Percentiles rank a stretch among this genome's conserved stretches.
These are phyloP conservation scores for Lippia alba DNA, from an alignment of 305 asterid species.

Conservation along the genomic window DNA sequence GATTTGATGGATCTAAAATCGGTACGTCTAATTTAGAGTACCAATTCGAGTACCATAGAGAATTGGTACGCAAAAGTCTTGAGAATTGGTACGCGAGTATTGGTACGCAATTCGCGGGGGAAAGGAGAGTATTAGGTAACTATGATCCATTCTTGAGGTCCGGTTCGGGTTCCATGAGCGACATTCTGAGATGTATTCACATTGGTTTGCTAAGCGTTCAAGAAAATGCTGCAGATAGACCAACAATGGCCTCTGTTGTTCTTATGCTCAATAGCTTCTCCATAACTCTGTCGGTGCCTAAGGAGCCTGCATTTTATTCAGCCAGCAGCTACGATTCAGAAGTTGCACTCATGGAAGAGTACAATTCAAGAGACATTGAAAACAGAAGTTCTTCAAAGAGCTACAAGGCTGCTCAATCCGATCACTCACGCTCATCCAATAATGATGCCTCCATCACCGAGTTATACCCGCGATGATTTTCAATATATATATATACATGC, in stretches of 20 bases:
- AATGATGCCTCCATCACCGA: constrained; percentile 26
- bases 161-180: background rate
- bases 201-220: too few relatives aligned
- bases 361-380: background rate
- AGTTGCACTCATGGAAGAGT: background rate
- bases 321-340: constrained; percentile 5
- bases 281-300: constrained; percentile 30
- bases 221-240: too few relatives aligned
- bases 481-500: too few relatives aligned
- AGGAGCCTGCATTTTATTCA: constrained; percentile 35
- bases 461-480: constrained; percentile 14
- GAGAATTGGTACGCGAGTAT: too few relatives aligned
- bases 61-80: too few relatives aligned
- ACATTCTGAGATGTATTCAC: constrained; percentile 43
- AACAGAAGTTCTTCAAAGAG: background rate
- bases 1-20: too few relatives aligned
- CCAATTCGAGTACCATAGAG: too few relatives aligned
- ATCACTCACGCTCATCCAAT: constrained; percentile 6
- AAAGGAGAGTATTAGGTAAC: too few relatives aligned
- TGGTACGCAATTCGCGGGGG: too few relatives aligned
- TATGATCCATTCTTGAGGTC: constrained; percentile 33
- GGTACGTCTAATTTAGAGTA: too few relatives aligned
- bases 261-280: constrained; percentile 38
- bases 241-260: too few relatives aligned
- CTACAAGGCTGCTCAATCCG: background rate